A percentile compares a stretch with the other conserved stretches of the same genome.
Evolutionary conservation across 352 stramenopile species (phyloP).

Genomic region (Phytopythium kandeliae): DNA sequence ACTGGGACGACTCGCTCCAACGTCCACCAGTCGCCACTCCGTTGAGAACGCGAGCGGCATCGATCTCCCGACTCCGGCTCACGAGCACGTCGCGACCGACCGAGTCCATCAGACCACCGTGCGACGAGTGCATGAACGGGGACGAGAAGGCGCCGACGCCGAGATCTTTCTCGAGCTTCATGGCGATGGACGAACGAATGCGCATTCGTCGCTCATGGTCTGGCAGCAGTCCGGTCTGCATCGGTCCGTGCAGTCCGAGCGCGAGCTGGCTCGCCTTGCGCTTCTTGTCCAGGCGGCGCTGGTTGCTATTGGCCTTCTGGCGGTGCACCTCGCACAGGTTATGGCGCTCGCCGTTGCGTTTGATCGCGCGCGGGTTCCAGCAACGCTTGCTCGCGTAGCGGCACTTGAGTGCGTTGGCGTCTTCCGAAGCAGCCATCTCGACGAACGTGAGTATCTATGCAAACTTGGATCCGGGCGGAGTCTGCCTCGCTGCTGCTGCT

Average conservation of each 20-base stretch:
- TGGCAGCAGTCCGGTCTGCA: conserved; percentile 14
- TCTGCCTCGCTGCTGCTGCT: too few species aligned
- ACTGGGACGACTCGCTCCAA: not conserved
- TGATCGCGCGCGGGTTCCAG: conserved; percentile 72
- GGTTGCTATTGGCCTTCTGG: conserved; percentile 78
- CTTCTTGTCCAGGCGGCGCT: conserved; percentile 73
- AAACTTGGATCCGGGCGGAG: too few species aligned
- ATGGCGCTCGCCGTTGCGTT: conserved; percentile 79
- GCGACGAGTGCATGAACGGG: conserved; percentile 23
- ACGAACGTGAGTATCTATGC: too few species aligned
- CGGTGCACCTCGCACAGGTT: conserved; percentile 84
- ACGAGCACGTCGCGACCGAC: not conserved
- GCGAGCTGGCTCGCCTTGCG: conserved; percentile 43
- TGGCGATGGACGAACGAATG: conserved; percentile 26
- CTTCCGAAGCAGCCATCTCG: conserved; percentile 18
- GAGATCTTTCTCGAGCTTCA: conserved; percentile 34
- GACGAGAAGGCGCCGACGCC: conserved; percentile 14
- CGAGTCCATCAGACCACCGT: conserved; percentile 11
- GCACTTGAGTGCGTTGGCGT: conserved; percentile 48
- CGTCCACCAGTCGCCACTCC: conserved; percentile 6
- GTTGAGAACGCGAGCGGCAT: conserved; percentile 16
- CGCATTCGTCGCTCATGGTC: conserved; percentile 27
- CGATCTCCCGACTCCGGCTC: conserved; percentile 9
- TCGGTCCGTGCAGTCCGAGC: conserved; percentile 19
- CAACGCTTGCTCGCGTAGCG: conserved; percentile 82